Evolutionary conservation across 2,329 filamentous ascomycete genomes (phyloP).

Genomic region (Paraphaeosphaeria sporulosa): DNA sequence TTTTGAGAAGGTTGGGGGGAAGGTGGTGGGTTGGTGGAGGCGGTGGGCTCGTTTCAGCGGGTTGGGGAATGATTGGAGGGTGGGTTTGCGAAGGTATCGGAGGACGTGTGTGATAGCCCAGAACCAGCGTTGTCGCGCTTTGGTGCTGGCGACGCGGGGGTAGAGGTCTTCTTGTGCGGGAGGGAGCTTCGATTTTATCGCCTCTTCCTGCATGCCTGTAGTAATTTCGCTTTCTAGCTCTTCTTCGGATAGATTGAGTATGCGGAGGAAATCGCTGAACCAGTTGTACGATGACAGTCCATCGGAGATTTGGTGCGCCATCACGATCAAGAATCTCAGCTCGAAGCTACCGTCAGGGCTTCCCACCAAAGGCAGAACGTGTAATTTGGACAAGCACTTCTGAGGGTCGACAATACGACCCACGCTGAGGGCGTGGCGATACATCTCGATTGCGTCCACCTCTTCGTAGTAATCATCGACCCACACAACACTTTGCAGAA

Average conservation of each 20-base stretch:
- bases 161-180: conserved; percentile 58
- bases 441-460: conserved; percentile 49
- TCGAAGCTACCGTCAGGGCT: conserved; percentile 33
- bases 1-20: conserved; percentile 42
- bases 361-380: conserved; percentile 46
- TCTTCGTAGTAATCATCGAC: conserved; percentile 47
- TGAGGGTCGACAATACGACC: conserved; percentile 49
- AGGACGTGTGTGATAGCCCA: conserved; percentile 56
- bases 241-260: conserved; percentile 26
- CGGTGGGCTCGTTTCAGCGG: conserved; percentile 45
- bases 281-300: conserved; percentile 53
- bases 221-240: conserved; percentile 22
- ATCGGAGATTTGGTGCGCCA: conserved; percentile 57
- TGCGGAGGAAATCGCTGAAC: conserved; percentile 50
- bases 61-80: conserved; percentile 52
- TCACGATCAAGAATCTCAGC: conserved; percentile 49
- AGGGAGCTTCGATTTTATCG: conserved; percentile 45
- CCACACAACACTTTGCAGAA: conserved; percentile 45
- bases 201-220: conserved; percentile 1
- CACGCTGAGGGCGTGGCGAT: conserved; percentile 53
- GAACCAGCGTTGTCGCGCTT: conserved; percentile 55
- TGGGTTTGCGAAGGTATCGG: conserved; percentile 50
- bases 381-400: conserved; percentile 48
- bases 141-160: conserved; percentile 47
- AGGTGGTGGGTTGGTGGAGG: conserved; percentile 21